phyloP scores from a whole-genome alignment of 257 asterid species.

The Knoxia roxburghii region DNA sequence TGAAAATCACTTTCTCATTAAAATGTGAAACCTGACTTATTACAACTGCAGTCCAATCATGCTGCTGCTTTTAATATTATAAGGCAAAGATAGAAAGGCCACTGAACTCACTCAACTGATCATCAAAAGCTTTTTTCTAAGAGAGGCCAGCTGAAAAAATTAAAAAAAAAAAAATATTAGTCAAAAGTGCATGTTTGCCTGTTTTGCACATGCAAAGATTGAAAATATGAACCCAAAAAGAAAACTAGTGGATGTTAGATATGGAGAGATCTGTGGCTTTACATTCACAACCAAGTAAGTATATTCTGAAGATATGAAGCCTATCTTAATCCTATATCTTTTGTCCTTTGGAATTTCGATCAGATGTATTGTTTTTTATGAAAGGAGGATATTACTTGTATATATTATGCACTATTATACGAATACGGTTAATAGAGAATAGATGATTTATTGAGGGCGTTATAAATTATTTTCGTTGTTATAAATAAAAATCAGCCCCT shows the following conservation, averaged over 20 bases:
- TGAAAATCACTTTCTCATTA: not conserved
- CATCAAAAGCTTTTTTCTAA: too few relatives aligned
- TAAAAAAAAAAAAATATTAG: not conserved
- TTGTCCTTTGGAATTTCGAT: slow-evolving; percentile 20
- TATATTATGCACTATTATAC: too few relatives aligned
- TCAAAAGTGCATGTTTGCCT: slow-evolving; percentile 15
- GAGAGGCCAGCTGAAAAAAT: too few relatives aligned
- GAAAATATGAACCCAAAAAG: not conserved
- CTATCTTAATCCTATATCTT: slow-evolving; percentile 13
- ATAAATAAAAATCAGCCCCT: too few relatives aligned
- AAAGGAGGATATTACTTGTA: too few relatives aligned
- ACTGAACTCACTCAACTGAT: too few relatives aligned
- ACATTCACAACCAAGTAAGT: slow-evolving; percentile 44
- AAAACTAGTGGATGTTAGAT: slow-evolving; percentile 18
- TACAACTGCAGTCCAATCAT: not conserved
- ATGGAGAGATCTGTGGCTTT: slow-evolving; percentile 7
- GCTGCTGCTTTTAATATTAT: not conserved
- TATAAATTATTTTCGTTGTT: too few relatives aligned
- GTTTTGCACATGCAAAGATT: slow-evolving; percentile 13
- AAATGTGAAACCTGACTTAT: not conserved
- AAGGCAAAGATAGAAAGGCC: slow-evolving; percentile 1
- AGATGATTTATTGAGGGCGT: too few relatives aligned
- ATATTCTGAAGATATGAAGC: slow-evolving; percentile 28
- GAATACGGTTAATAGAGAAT: too few relatives aligned
- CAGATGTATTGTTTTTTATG: slow-evolving; percentile 32